phyloP scores from a whole-genome alignment of 441 rosid species.

The Brassica balearica region DNA sequence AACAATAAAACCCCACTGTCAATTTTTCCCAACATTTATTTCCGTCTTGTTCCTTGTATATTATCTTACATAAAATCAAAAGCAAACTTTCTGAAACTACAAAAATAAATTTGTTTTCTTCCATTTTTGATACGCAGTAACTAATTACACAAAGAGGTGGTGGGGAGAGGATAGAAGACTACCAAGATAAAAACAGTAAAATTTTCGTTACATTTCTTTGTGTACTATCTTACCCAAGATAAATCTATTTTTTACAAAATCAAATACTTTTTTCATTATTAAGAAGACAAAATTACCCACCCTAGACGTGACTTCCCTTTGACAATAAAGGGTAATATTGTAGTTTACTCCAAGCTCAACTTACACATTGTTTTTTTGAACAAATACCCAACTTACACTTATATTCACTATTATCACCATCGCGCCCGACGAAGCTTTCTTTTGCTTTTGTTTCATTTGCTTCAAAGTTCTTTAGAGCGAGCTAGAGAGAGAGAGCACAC shows the following conservation, averaged over 20 bases:
- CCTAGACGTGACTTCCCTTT: not conserved
- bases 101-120: not conserved
- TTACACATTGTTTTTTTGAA: too few relatives aligned
- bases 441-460: slow-evolving; percentile 35
- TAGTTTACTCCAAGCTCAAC: slow-evolving; percentile 32
- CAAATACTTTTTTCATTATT: not conserved
- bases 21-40: slow-evolving; percentile 45
- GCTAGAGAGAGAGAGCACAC: not conserved
- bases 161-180: slow-evolving; percentile 21
- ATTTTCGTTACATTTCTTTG: slow-evolving; percentile 32
- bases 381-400: slow-evolving; percentile 18
- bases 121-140: slow-evolving; percentile 10
- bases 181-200: slow-evolving; percentile 10
- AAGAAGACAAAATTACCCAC: slow-evolving; percentile 37
- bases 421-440: slow-evolving; percentile 52
- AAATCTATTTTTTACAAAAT: not conserved
- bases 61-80: slow-evolving; percentile 25
- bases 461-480: slow-evolving; percentile 12
- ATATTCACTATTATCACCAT: slow-evolving; percentile 47
- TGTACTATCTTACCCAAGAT: slow-evolving; percentile 10
- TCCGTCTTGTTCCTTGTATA: slow-evolving; percentile 27
- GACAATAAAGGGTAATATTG: slow-evolving; percentile 40
- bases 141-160: not conserved
- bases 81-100: not conserved
- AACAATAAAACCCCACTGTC: slow-evolving; percentile 38